Evolutionary conservation across 2,329 filamentous ascomycete species (phyloP).

Genomic region (Phyllosticta citribraziliensis): DNA sequence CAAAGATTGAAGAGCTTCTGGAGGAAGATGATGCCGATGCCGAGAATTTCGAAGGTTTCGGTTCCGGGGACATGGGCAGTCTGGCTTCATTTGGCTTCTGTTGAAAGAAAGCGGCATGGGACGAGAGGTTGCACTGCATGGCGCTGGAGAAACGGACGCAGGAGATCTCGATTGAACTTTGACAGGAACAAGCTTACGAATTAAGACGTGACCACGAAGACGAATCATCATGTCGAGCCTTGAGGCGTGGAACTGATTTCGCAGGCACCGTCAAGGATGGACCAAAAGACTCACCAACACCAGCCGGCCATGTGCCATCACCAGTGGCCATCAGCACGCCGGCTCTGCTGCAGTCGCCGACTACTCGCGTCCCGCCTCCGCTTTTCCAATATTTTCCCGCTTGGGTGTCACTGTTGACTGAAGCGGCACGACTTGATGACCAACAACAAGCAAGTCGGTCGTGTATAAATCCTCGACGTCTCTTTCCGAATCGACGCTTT

Average conservation of each 20-base stretch:
- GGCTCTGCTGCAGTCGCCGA: background rate
- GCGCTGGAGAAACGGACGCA: background rate
- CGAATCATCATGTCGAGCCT: background rate
- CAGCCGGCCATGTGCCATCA: background rate
- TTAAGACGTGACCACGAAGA: background rate
- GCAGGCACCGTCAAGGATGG: background rate
- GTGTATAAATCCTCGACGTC: background rate
- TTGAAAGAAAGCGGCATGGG: background rate
- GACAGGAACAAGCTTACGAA: background rate
- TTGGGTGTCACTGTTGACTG: background rate
- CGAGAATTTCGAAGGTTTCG: background rate
- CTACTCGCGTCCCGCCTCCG: background rate
- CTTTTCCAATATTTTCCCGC: background rate
- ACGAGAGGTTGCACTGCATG: background rate
- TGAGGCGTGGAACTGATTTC: background rate
- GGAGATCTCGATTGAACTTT: background rate
- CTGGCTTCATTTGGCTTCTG: slow-evolving; percentile 6
- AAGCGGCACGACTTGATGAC: background rate
- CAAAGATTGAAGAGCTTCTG: slow-evolving; percentile 54
- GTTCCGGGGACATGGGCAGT: background rate
- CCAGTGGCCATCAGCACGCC: background rate
- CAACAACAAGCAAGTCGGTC: background rate
- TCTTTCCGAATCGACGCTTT: background rate
- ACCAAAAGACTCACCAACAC: background rate
- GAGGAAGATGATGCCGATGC: slow-evolving; percentile 25